Base-by-base conservation (phyloP, 2,329 filamentous ascomycete genomes). In the Neocucurbitaria cava region DNA sequence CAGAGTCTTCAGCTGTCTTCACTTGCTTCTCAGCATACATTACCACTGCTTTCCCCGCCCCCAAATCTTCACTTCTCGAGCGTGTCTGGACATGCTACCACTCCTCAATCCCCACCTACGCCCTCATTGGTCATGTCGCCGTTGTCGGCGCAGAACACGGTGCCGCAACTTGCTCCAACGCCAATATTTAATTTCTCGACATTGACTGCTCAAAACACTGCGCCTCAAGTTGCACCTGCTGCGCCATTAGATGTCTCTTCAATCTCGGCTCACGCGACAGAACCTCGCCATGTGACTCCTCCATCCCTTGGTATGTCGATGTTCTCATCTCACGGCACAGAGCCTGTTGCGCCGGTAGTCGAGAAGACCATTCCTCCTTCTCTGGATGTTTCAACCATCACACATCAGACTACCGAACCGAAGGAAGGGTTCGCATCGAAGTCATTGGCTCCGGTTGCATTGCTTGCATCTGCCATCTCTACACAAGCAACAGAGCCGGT, bases 381-480 rank as follows among this genome's bases (percentile, higher is more conserved):
- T 48, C 52, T 72, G 17, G 52, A 61, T 33, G 38, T 68, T 6
- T 74, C 72, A 13, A 58, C 62, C 2, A 68, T 73, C 47, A 49
- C 60, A 24, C 68, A 68, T 10, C 65, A 73, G 44, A 56, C 61
- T 21, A 72, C 71, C 3, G 67, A 69, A 44, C 71, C 69, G 3
- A 55, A 39, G 17, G 67, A 74, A 28, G 51, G 54, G 28, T 46
- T 49, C 28, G 45, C 52, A 41, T 41, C 58, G 9, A 74, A 61
- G 30, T 50, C 56, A 15, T 46, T 65, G 24, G 52, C 48, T 28
- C 49, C 62, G 24, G 52, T 53, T 28, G 58, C 61, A n/a, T 53
- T 75, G 15, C 54, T 62, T 35, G 66, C 70, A 31, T 74, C 73
- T 31, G 58, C 60, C 9, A 59, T 76, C 23, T 62, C 64, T 39